Evolutionary conservation across 2,329 filamentous ascomycete genomes (phyloP).

Genomic region (Aspergillus intermedius): DNA sequence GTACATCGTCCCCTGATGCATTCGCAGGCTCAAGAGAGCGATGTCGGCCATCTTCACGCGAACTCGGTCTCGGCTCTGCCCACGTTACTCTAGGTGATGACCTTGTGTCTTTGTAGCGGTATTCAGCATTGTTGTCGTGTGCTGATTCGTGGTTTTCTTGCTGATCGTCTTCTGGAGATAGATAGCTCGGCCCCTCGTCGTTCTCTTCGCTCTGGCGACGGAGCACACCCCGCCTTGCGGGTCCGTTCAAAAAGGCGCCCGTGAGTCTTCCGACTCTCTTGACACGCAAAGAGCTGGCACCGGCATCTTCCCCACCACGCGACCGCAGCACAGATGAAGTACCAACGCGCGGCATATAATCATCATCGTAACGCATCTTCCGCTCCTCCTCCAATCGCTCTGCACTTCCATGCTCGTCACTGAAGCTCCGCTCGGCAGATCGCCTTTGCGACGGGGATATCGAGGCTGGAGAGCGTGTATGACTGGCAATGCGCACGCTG

Average conservation of each 20-base stretch:
- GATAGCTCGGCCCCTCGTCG: constrained; percentile 23
- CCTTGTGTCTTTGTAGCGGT: constrained; percentile 18
- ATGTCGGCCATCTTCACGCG: constrained; percentile 14
- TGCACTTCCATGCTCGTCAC: constrained; percentile 26
- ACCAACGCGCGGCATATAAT: constrained; percentile 25
- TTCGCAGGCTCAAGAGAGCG: constrained; percentile 17
- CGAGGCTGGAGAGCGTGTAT: constrained; percentile 36
- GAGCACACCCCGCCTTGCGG: constrained; percentile 65
- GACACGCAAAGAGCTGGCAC: constrained; percentile 65
- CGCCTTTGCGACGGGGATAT: constrained; percentile 30
- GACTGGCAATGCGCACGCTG: constrained; percentile 37
- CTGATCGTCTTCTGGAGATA: constrained; percentile 22
- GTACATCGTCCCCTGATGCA: constrained; percentile 17
- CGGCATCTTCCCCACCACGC: constrained; percentile 56
- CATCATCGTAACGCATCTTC: constrained; percentile 28
- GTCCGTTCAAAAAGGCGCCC: constrained; percentile 72
- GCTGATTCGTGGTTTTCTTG: not conserved
- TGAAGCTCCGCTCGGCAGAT: constrained; percentile 23
- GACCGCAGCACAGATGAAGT: constrained; percentile 33
- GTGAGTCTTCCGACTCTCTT: constrained; percentile 70
- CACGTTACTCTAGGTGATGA: constrained; percentile 32
- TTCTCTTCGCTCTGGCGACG: constrained; percentile 60
- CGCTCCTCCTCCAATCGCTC: constrained; percentile 29
- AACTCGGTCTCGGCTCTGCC: constrained; percentile 27
- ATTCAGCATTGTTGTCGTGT: constrained; percentile 24